A percentile compares a stretch with the other conserved stretches of the same genome.
These are phyloP conservation scores for Plasmodium cynomolgi DNA, from an alignment of 169 alveolate species.

Conservation along the genomic window DNA sequence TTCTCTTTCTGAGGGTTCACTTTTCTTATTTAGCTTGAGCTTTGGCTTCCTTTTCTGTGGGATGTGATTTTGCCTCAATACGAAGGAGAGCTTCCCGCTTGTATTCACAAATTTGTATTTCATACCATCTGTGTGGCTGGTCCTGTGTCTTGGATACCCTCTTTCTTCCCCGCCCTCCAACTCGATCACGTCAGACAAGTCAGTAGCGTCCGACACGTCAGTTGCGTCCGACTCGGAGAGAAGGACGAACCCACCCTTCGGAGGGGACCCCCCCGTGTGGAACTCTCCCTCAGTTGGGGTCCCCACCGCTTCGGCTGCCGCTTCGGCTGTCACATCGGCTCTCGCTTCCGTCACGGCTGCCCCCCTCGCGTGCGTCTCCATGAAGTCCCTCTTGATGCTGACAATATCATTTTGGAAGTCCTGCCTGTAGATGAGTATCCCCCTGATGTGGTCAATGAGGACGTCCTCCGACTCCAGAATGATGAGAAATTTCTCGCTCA, in stretches of 20 bases:
- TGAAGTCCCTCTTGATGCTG: slow-evolving; percentile 1
- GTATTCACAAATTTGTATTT: slow-evolving; percentile 52
- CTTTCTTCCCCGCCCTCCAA: not conserved
- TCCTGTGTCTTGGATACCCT: not conserved
- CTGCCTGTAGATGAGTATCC: slow-evolving; percentile 26
- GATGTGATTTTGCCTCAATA: slow-evolving; percentile 48
- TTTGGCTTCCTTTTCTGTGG: not conserved
- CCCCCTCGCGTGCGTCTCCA: not conserved
- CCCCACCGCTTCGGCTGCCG: not conserved
- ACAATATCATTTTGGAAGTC: slow-evolving; percentile 34
- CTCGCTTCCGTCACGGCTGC: not conserved
- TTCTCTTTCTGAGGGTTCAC: not conserved
- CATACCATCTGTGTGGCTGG: not conserved
- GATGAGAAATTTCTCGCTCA: slow-evolving; percentile 21
- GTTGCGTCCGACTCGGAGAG: slow-evolving; percentile 27
- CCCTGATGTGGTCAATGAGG: slow-evolving; percentile 9
- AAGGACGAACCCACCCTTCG: not conserved
- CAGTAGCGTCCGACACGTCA: not conserved
- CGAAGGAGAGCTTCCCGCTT: slow-evolving; percentile 48
- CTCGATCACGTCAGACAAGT: not conserved
- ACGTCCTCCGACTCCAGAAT: slow-evolving; percentile 26
- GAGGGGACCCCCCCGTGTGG: not conserved
- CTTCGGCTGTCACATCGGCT: too few species aligned
- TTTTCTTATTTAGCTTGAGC: not conserved
- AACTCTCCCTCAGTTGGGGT: not conserved